These are phyloP conservation scores for Globisporangium spinosum DNA, from an alignment of 352 stramenopile genomes.

Conservation along the genomic window DNA sequence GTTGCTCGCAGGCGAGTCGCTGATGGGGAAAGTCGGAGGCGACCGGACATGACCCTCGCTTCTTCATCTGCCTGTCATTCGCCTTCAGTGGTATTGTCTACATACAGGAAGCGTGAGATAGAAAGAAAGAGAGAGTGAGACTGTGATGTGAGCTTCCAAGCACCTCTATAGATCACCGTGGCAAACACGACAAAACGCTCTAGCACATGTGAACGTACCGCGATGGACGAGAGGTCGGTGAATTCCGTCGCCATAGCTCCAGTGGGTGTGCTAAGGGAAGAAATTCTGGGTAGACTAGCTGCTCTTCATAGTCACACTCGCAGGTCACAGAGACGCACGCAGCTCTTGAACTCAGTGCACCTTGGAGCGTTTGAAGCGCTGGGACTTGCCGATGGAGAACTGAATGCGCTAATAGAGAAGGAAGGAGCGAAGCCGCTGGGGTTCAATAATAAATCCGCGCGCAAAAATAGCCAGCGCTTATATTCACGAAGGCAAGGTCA, in stretches of 20 bases:
- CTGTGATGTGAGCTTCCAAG: no score
- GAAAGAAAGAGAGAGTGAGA: no score
- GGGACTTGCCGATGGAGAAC: not conserved
- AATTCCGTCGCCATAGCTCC: constrained; percentile 43
- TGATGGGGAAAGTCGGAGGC: constrained; percentile 50
- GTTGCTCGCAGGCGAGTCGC: constrained; percentile 28
- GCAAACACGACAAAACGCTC: no score
- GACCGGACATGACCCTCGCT: constrained; percentile 37
- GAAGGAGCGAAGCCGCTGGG: not conserved
- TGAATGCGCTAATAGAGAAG: not conserved
- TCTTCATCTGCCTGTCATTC: constrained; percentile 45
- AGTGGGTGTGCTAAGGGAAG: not conserved
- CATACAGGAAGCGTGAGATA: not conserved
- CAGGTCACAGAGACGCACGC: not conserved
- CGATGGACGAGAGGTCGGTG: constrained; percentile 51
- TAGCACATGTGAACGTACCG: constrained; percentile 5
- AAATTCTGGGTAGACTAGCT: not conserved
- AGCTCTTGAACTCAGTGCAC: not conserved
- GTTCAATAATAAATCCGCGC: not conserved
- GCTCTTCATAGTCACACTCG: constrained; percentile 10
- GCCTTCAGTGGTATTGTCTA: constrained; percentile 30
- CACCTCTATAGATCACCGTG: no score
- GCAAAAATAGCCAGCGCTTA: constrained; percentile 1
- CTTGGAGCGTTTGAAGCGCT: not conserved
- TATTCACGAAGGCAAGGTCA: not conserved